Base-by-base conservation (phyloP, 2,329 filamentous ascomycete species). In the Coleophoma cylindrospora region DNA sequence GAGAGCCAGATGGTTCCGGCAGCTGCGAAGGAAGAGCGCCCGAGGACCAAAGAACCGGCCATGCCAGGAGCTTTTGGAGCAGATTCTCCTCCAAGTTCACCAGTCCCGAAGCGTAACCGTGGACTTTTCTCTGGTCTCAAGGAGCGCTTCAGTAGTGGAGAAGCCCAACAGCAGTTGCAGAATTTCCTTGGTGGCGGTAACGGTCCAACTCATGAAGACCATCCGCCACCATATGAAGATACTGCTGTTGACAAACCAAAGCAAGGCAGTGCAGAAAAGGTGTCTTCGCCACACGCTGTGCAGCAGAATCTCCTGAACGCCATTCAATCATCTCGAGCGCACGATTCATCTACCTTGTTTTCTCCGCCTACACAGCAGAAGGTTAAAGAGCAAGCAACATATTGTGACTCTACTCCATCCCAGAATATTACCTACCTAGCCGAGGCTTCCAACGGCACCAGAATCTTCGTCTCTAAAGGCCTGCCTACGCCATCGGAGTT, bases 341-440 rank as follows among this genome's bases (percentile, higher is more conserved):
- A 91, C 66, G 86, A 88, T 55, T 89, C 88, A 1, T 77, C 81
- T 14, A 73, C 74, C 11, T 70, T 96, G n/a, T 92, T 89, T 69
- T 83, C 81, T 3, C 80, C 82, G 19, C 89, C 89, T 0, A 73
- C 81, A 48, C 85, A 87, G 34, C 84, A 82, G 54, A 73, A 84
- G 46, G 84, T 96, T 57, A 87, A 87, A 63, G 91, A 96, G 66
- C 87, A 89, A 58, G 81, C 85, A 37, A 87, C 87, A 0, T 96
- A 96, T 70, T 96, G 91, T 66, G 91, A 96, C 70, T 79, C 82
- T 57, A 85, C 74, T 21, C 82, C 87, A 2, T 83, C 81, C 1
- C 82, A 91, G 50, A 84, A 95, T 66, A 81, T 96, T 11, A 74
- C 74, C 14, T 85, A 86, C 61, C 77, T 83, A 12, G 86, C 85